Base-by-base conservation (phyloP, 2,329 filamentous ascomycete genomes). In the Nigrospora sphaerica region DNA sequence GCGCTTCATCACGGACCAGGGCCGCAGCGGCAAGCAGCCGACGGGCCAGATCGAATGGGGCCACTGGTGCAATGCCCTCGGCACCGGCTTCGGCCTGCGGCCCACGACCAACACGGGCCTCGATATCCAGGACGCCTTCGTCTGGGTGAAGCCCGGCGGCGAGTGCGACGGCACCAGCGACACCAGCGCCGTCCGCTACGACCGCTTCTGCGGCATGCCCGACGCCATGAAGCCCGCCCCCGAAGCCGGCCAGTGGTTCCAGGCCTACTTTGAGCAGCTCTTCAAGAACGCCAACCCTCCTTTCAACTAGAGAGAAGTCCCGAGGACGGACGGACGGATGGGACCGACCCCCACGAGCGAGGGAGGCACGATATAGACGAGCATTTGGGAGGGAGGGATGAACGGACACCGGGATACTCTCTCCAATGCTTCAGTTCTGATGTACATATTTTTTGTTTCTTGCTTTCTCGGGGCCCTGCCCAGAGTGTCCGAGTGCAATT, bases 231-330 rank as follows among this genome's bases (percentile, higher is more conserved):
- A 78, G 62, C 83, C 83, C 2, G 81, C 84, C 1, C 84, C 84
- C 31, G 81, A 88, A 63, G 83, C 85, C 11, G 84, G 85, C 31
- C 67, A 71, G 10, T 88, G 83, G 83, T 85, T 85, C 64, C 66
- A 80, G 62, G 74, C 70, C 14, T 81, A 80, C 65, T 79, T 80
- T 53, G 74, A 71, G 61, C 73, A 77, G 62, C 65, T 81, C 1
- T 68, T 80, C 46, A 69, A 65, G 46, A 79, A 79, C 52, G 74
- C 77, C 46, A 74, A 77, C 57, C 77, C 77, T n/a, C 58, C 73
- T 12, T 77, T 78, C 53, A 67, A 60, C 32, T 53, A 49, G 48
- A 32, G 4, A 16, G 31, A 12, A 6, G 5, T 28, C 23, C 23
- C 10, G 23, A 2, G 5, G 23, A 28, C 2, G 5, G 23, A 28